Conservation (phyloP, 1,284 basidiomycete genomes). For the Fomes fomentarius region DNA sequence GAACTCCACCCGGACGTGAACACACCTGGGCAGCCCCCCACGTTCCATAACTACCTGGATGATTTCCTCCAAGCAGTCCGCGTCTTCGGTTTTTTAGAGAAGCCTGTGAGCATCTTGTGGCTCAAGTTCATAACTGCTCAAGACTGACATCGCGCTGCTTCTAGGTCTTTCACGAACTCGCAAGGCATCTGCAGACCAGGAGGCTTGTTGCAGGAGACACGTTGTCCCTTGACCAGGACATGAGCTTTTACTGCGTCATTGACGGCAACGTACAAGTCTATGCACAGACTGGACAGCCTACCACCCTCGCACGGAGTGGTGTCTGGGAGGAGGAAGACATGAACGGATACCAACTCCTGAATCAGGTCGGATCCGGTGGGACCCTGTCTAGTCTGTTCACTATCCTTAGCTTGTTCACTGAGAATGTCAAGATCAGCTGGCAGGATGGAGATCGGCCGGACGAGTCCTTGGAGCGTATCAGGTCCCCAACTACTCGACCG, state of each 20-base stretch:
- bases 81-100: constrained; percentile 95
- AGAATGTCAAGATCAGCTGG: constrained; percentile 95
- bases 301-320: constrained; percentile 47
- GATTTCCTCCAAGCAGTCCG: constrained; percentile 94
- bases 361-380: constrained; percentile 93
- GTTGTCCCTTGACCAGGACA: constrained; percentile 88
- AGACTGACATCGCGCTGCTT: neutral
- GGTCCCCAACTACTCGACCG: constrained; percentile 16
- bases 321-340: constrained; percentile 83
- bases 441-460: constrained; percentile 56
- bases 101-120: constrained; percentile 64
- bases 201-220: constrained; percentile 91
- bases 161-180: constrained; percentile 93
- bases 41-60: constrained; percentile 93
- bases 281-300: constrained; percentile 63
- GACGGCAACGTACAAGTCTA: constrained; percentile 90
- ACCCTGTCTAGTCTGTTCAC: constrained; percentile 96
- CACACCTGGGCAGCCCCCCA: constrained; percentile 67
- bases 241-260: constrained; percentile 95
- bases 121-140: neutral
- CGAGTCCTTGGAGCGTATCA: constrained; percentile 28
- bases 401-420: constrained; percentile 94
- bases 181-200: constrained; percentile 90
- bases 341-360: constrained; percentile 93
- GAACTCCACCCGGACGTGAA: constrained; percentile 90